phyloP scores from a whole-genome alignment of 2,329 filamentous ascomycete genomes.

The Neonectria sp. region DNA sequence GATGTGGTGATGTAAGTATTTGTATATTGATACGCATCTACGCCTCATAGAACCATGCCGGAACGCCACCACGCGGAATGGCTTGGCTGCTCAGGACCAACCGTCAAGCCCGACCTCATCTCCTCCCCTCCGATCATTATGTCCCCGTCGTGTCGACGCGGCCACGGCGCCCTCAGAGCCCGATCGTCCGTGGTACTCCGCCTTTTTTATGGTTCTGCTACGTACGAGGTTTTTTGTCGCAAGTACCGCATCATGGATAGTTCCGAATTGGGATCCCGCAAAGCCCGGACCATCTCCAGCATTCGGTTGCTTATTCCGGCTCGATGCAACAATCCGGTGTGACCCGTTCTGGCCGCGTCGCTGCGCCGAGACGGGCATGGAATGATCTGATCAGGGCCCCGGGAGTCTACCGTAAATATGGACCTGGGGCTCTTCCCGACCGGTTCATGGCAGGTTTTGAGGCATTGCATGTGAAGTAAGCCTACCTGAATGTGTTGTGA shows the following conservation, averaged over 20 bases:
- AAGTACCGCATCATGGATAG: no score
- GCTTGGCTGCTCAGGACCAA: background rate
- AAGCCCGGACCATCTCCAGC: background rate
- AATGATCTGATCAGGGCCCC: conserved; percentile 20
- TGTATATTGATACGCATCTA: background rate
- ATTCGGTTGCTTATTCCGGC: conserved; percentile 9
- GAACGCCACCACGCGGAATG: no score
- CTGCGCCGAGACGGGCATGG: conserved; percentile 16
- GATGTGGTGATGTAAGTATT: background rate
- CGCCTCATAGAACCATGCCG: no score
- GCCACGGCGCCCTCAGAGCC: no score
- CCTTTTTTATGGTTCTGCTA: conserved; percentile 8
- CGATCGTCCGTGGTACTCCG: background rate
- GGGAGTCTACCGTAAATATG: background rate
- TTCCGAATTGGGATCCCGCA: background rate
- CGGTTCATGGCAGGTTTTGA: background rate
- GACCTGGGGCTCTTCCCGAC: background rate
- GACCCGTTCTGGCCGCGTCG: background rate
- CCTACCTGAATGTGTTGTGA: no score
- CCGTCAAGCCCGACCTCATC: background rate
- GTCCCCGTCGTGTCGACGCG: no score
- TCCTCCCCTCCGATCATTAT: no score
- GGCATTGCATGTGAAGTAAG: background rate
- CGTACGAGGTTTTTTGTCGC: background rate
- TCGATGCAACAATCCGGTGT: conserved; percentile 12